Conservation (phyloP, 768 basidiomycete genomes). For the Podaxis carcinomalis region DNA sequence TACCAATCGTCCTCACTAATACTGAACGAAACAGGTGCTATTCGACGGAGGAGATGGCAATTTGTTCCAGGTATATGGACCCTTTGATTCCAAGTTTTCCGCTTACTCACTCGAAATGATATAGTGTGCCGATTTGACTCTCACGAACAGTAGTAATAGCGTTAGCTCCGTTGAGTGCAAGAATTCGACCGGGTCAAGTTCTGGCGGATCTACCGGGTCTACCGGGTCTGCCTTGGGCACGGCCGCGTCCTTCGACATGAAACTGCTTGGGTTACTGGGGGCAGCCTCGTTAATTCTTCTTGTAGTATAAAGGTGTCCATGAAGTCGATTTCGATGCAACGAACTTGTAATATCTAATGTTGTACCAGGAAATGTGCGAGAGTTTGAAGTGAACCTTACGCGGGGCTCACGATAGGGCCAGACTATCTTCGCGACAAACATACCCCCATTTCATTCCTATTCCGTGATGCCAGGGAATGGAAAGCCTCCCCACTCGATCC, state of each 20-base stretch:
- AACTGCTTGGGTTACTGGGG: not conserved
- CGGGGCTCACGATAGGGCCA: not conserved
- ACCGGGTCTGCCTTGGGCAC: conserved; percentile 3
- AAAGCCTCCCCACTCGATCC: not conserved
- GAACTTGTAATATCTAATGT: not conserved
- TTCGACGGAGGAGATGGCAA: conserved; percentile 60
- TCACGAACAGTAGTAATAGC: conserved; percentile 45
- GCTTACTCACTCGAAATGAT: not conserved
- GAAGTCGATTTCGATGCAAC: not conserved
- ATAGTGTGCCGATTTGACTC: conserved; percentile 73
- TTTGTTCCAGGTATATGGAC: conserved; percentile 53
- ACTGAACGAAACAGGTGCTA: conserved; percentile 1
- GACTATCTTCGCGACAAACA: not conserved
- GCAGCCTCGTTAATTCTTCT: conserved; percentile 11
- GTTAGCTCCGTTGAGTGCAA: conserved; percentile 38
- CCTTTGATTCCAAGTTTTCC: conserved; percentile 14
- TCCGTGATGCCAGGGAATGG: not conserved
- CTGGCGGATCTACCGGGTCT: conserved; percentile 6
- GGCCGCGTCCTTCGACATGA: conserved; percentile 2
- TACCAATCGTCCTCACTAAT: not conserved
- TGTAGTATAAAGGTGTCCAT: conserved; percentile 12
- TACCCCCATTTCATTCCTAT: not conserved
- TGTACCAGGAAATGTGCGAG: not conserved
- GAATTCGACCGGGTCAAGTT: conserved; percentile 23
- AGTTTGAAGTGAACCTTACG: not conserved